These are phyloP conservation scores for Eutypa lata DNA, from an alignment of 2,329 filamentous ascomycete genomes.

Conservation along the genomic window DNA sequence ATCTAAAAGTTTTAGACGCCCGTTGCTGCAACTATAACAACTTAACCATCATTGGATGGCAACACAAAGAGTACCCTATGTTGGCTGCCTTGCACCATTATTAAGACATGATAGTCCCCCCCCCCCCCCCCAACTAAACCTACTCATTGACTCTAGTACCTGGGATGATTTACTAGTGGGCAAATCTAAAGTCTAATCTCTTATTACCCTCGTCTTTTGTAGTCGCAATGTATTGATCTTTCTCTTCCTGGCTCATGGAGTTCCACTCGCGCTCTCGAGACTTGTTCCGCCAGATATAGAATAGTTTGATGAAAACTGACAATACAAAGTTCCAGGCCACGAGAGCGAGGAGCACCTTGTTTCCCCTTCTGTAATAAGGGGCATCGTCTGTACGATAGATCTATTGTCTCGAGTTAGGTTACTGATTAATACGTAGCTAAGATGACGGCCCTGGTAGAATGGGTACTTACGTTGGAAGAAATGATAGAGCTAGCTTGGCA, in stretches of 20 bases:
- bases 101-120: too few species aligned
- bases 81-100: too few species aligned
- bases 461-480: slow-evolving; percentile 13
- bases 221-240: slow-evolving; percentile 41
- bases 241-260: slow-evolving; percentile 42
- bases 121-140: too few species aligned
- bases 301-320: slow-evolving; percentile 45
- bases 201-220: slow-evolving; percentile 41
- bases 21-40: too few species aligned
- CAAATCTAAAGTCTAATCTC: slow-evolving; percentile 38
- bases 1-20: too few species aligned
- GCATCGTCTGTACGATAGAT: slow-evolving; percentile 52
- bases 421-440: too few species aligned
- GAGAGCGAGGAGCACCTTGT: slow-evolving; percentile 48
- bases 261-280: slow-evolving; percentile 41
- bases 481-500: slow-evolving; percentile 28
- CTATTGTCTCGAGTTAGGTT: too few species aligned
- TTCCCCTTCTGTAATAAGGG: slow-evolving; percentile 50
- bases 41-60: too few species aligned
- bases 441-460: too few species aligned
- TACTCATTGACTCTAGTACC: too few species aligned
- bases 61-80: too few species aligned
- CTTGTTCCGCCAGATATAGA: slow-evolving; percentile 47
- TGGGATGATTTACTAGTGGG: slow-evolving; percentile 25
- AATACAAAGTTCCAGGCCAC: slow-evolving; percentile 44